phyloP scores from a whole-genome alignment of 2,329 filamentous ascomycete genomes.

The Nannizzia gypsea region DNA sequence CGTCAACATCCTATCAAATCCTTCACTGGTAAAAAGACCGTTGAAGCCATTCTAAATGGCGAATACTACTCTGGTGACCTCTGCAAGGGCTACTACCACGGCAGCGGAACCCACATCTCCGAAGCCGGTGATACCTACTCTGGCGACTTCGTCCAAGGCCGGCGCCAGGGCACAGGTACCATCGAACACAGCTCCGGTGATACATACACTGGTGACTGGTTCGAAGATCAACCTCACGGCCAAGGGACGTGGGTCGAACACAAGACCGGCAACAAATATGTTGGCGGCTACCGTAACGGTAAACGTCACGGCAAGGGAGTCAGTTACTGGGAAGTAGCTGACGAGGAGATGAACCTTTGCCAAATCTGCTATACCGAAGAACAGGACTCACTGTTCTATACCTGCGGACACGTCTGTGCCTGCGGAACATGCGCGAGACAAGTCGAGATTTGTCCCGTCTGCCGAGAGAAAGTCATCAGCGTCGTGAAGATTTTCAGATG shows the following conservation, averaged over 20 bases:
- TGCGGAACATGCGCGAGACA: conserved; percentile 49
- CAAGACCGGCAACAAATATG: conserved; percentile 48
- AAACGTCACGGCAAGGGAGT: conserved; percentile 51
- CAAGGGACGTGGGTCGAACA: conserved; percentile 46
- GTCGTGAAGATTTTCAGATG: conserved; percentile 47
- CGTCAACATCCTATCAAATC: conserved; percentile 36
- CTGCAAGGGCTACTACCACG: conserved; percentile 41
- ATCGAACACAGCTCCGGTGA: conserved; percentile 47
- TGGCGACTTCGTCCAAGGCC: conserved; percentile 42
- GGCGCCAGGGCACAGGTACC: conserved; percentile 44
- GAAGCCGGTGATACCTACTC: conserved; percentile 45
- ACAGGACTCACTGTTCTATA: conserved; percentile 49
- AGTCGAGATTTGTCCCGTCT: conserved; percentile 50
- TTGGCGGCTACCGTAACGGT: conserved; percentile 49
- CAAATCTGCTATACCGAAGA: conserved; percentile 52
- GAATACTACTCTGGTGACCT: conserved; percentile 47
- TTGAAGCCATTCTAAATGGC: conserved; percentile 42
- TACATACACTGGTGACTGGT: conserved; percentile 37
- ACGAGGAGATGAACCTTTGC: conserved; percentile 48
- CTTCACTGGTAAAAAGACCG: conserved; percentile 38
- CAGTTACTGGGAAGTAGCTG: conserved; percentile 50
- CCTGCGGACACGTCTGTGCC: conserved; percentile 52
- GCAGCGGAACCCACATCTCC: conserved; percentile 42
- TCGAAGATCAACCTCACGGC: conserved; percentile 40
- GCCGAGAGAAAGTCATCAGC: conserved; percentile 44